These are phyloP conservation scores for Sugiyamaella chiloensis DNA, from an alignment of 805 yeast genomes.

Conservation along the genomic window DNA sequence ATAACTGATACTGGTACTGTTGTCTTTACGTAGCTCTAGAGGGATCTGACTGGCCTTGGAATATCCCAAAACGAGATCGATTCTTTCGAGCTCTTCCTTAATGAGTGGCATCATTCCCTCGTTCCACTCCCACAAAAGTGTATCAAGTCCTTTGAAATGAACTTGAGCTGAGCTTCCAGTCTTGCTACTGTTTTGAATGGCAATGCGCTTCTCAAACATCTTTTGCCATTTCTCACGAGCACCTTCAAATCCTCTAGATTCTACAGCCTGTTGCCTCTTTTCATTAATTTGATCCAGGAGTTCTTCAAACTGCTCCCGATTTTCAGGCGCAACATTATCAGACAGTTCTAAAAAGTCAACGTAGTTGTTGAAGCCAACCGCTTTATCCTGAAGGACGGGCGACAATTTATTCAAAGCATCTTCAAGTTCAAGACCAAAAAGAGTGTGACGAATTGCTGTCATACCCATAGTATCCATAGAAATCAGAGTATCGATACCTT, in stretches of 20 bases:
- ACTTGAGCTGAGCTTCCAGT: conserved; percentile 28
- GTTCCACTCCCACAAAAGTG: conserved; percentile 82
- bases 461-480: conserved; percentile 77
- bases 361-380: conserved; percentile 33
- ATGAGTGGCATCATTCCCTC: conserved; percentile 67
- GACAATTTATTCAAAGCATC: conserved; percentile 29
- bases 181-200: conserved; percentile 7
- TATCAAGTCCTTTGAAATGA: conserved; percentile 53
- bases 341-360: conserved; percentile 69
- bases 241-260: conserved; percentile 74
- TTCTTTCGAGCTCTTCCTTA: conserved; percentile 57
- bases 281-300: conserved; percentile 68
- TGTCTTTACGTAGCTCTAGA: conserved; percentile 15
- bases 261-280: conserved; percentile 72
- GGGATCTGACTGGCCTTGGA: conserved; percentile 24
- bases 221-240: conserved; percentile 88
- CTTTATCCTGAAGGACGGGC: conserved; percentile 36
- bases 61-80: conserved; percentile 43
- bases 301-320: conserved; percentile 49
- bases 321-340: conserved; percentile 43
- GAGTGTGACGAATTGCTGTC: conserved; percentile 71
- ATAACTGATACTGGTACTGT: conserved; percentile 19
- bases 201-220: conserved; percentile 51
- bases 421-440: conserved; percentile 47
- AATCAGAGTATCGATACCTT: conserved; percentile 48